Conservation (phyloP, 148 eudicot species). For the Persicaria tinctoria region DNA sequence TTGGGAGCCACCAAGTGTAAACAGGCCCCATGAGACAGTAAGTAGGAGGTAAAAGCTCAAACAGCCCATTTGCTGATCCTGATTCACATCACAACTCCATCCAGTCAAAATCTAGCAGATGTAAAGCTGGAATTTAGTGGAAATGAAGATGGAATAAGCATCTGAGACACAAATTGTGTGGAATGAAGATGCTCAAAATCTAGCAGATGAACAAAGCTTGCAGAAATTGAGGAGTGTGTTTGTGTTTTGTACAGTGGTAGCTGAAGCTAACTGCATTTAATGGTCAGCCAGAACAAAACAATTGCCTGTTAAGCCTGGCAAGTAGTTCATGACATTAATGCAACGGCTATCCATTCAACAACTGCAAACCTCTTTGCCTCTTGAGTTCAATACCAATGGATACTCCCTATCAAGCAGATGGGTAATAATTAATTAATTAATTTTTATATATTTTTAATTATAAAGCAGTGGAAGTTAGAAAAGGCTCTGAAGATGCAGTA, state of each 20-base stretch:
- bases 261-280: conserved; percentile 7
- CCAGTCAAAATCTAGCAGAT: neutral
- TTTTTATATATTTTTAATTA: too few species aligned
- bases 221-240: neutral
- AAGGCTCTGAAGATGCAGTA: neutral
- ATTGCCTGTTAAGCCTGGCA: conserved; percentile 2
- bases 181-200: neutral
- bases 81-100: neutral
- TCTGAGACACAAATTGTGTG: too few species aligned
- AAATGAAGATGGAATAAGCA: too few species aligned
- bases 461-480: neutral
- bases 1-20: conserved; percentile 27
- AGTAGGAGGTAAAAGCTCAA: conserved; percentile 28
- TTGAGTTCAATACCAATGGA: neutral
- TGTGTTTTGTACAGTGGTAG: neutral
- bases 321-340: conserved; percentile 5
- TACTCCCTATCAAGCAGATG: neutral
- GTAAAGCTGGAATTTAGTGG: neutral
- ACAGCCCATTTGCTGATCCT: conserved; percentile 7
- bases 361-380: neutral
- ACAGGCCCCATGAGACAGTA: conserved; percentile 28
- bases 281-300: neutral
- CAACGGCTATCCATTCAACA: neutral
- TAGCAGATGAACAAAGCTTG: neutral
- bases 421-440: neutral